phyloP scores from a whole-genome alignment of 2,329 filamentous ascomycete genomes.

The Paecilomyces fulvus region DNA sequence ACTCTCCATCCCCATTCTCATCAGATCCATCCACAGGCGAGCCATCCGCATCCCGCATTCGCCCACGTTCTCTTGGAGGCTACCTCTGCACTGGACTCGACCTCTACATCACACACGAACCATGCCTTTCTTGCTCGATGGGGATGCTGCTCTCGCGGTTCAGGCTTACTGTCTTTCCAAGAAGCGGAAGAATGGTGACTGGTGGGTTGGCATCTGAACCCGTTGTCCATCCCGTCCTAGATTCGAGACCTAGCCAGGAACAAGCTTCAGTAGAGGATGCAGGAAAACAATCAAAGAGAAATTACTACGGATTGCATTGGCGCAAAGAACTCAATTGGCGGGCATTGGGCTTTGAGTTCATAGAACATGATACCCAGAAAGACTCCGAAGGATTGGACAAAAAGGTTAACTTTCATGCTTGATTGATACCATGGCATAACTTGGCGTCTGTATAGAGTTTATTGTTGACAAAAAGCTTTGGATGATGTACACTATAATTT shows the following conservation, averaged over 20 bases:
- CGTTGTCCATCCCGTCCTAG: conserved; percentile 12
- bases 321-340: conserved; percentile 48
- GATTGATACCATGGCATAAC: conserved; percentile 1
- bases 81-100: conserved; percentile 93
- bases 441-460: neutral
- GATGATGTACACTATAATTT: too few relatives aligned
- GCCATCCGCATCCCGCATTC: conserved; percentile 52
- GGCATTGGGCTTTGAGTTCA: conserved; percentile 40
- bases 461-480: too few relatives aligned
- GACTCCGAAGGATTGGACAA: neutral
- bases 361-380: conserved; percentile 17
- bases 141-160: conserved; percentile 90
- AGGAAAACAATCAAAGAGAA: conserved; percentile 5
- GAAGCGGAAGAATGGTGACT: conserved; percentile 62
- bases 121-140: conserved; percentile 96
- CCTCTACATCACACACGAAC: conserved; percentile 90
- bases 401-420: conserved; percentile 15
- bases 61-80: conserved; percentile 66
- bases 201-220: conserved; percentile 74
- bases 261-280: conserved; percentile 6
- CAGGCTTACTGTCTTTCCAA: conserved; percentile 66
- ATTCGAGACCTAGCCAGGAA: neutral
- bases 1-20: conserved; percentile 14
- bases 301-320: conserved; percentile 55
- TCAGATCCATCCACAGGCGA: neutral